These are phyloP conservation scores for Artemisia tridentata DNA, from an alignment of 129 eudicot genomes.

Conservation along the genomic window DNA sequence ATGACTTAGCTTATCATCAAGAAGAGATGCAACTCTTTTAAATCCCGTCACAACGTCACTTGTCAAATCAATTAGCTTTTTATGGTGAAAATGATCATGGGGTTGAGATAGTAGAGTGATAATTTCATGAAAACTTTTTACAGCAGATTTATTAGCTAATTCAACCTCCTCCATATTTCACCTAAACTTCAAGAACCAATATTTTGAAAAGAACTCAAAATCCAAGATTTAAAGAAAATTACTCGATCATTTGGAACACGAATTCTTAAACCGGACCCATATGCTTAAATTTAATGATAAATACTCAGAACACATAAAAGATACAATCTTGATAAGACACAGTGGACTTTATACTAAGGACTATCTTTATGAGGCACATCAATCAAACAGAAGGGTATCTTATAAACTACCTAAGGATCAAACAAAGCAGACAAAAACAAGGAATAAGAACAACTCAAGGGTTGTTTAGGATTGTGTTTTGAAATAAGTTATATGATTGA, in stretches of 20 bases:
- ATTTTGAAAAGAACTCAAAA: neutral
- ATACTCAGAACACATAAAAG: conserved; percentile 9
- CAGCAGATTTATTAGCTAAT: conserved; percentile 67
- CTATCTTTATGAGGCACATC: neutral
- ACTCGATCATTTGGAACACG: no score
- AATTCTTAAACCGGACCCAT: no score
- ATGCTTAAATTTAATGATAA: neutral
- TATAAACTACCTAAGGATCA: conserved; percentile 5
- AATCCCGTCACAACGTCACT: conserved; percentile 63
- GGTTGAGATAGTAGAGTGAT: conserved; percentile 57
- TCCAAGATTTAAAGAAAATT: neutral
- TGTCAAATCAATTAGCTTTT: conserved; percentile 52
- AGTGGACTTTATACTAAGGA: neutral
- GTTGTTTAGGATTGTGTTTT: no score
- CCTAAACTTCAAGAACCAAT: neutral
- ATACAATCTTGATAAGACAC: conserved; percentile 13
- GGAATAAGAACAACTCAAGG: conserved; percentile 8
- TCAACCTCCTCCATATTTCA: conserved; percentile 70
- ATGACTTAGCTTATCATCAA: conserved; percentile 58
- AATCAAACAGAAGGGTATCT: conserved; percentile 12
- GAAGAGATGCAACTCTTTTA: conserved; percentile 65
- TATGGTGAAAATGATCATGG: conserved; percentile 44
- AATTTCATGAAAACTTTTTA: conserved; percentile 64
- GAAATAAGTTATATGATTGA: no score
- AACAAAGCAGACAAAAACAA: neutral